A percentile compares a stretch with the other conserved stretches of the same genome.
These are phyloP conservation scores for Neostapfia colusana DNA, from an alignment of 176 grass and related monocot genomes.

Conservation along the genomic window DNA sequence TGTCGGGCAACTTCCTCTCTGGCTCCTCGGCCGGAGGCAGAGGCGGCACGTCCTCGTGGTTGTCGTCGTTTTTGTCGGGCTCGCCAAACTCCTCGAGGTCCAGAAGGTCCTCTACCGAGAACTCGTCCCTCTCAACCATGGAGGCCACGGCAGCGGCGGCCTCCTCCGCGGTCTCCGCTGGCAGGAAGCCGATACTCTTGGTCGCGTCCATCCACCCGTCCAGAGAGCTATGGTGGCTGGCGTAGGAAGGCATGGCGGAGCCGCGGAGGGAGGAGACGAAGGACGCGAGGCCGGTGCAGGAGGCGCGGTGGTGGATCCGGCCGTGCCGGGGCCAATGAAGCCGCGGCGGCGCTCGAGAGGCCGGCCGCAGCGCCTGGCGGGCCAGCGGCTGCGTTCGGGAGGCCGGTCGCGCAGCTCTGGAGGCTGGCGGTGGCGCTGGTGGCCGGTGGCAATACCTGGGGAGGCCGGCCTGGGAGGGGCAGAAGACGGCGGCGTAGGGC, in stretches of 20 bases:
- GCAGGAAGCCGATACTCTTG: conserved; percentile 32
- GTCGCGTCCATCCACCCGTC: conserved; percentile 58
- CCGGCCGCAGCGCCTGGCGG: no score
- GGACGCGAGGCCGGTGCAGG: background rate
- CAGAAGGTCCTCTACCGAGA: conserved; percentile 82
- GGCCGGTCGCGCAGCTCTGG: no score
- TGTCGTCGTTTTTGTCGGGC: conserved; percentile 34
- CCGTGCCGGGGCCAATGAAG: no score
- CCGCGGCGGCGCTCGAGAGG: no score
- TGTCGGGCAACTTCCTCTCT: conserved; percentile 11
- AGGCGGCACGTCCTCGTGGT: conserved; percentile 3
- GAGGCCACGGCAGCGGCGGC: conserved; percentile 7
- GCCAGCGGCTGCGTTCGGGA: no score
- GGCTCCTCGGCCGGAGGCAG: background rate
- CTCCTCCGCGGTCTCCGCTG: conserved; percentile 42
- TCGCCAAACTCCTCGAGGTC: conserved; percentile 81
- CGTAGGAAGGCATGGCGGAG: conserved; percentile 46
- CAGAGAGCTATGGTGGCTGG: conserved; percentile 49
- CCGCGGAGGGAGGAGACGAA: background rate
- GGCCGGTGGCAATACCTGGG: no score
- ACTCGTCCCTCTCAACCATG: conserved; percentile 49
- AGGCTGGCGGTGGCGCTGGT: no score
- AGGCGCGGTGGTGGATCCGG: background rate
- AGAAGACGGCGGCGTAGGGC: no score
- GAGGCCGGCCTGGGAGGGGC: no score